Evolutionary conservation across 2,329 filamentous ascomycete species (phyloP), one percentile per base, ranked within the genome.

Genomic region (Aspergillus awamori): DNA sequence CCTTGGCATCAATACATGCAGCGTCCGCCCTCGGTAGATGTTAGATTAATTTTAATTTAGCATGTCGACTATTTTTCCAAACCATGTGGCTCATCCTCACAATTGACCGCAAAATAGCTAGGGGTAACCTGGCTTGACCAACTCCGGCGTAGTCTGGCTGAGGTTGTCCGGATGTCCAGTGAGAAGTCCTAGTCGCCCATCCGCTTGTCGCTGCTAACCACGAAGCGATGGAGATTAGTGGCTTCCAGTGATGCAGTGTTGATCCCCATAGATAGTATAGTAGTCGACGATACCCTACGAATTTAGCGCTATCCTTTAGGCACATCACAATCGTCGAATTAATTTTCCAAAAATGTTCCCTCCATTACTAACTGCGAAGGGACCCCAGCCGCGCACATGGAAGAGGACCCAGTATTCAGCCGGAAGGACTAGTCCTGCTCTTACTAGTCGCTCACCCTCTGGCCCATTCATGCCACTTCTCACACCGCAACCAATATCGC

Each of bases 181-280:
- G 8, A 20, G 15, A n/a, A 20, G 8, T 43, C 41, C 13, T 28
- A 53, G 47, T 24, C 20, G 47, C 28, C 43, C 17, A 36, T 26
- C 33, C 17, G 41, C 33, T 36, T 36, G 28, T 30, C 28, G 28
- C 11, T 36, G 33, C 33, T 36, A 36, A 36, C 30, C 38, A 43
- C n/a, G 11, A 30, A 55, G 22, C 26, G 10, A 43, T 22, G 24
- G 43, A 24, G 45, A 13, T 39, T 55, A 60, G 57, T 62, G 53
- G 57, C 38, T 62, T 59, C 53, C 20, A 60, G 55, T 28, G 36
- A 63, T 61, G 58, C 58, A 61, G 20, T 33, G 59, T 57, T 64
- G 62, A 64, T 64, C 62, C 51, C 53, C 24, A 33, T n/a, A n/a
- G 22, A 33, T n/a, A 22, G 22, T 38, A 22, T 11, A 4, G 5